Evolutionary conservation across 2,329 filamentous ascomycete genomes (phyloP).

Genomic region (Aureobasidium sp.): DNA sequence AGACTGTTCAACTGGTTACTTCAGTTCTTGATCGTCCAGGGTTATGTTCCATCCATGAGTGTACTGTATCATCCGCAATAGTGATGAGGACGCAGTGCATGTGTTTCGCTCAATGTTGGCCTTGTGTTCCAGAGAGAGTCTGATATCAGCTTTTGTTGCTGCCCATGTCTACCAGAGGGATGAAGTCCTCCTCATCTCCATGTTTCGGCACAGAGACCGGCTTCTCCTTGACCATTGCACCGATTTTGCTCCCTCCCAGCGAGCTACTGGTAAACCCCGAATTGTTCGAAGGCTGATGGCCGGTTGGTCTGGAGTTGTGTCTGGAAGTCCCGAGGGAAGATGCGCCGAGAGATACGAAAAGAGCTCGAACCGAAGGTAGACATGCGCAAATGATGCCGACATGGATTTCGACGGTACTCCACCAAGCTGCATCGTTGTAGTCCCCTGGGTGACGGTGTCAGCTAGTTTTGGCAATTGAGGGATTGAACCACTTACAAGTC

Average conservation of each 20-base stretch:
- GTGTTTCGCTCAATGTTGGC: neutral
- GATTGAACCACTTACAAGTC: neutral
- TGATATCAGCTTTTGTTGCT: neutral
- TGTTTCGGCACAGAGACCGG: neutral
- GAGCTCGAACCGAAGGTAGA: constrained; percentile 19
- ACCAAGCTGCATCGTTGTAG: constrained; percentile 17
- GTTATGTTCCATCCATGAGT: too few relatives aligned
- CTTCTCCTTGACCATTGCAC: neutral
- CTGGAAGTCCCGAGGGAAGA: constrained; percentile 3
- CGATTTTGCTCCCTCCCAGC: neutral
- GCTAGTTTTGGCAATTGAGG: neutral
- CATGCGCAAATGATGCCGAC: constrained; percentile 19
- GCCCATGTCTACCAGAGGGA: constrained; percentile 13
- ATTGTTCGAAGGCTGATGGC: neutral
- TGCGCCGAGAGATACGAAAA: constrained; percentile 12
- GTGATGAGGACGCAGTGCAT: neutral
- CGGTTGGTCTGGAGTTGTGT: neutral
- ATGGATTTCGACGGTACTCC: constrained; percentile 18
- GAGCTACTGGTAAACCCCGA: neutral
- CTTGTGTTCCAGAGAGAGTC: neutral
- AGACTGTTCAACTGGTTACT: neutral
- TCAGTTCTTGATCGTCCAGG: neutral
- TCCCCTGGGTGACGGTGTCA: neutral
- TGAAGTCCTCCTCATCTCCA: constrained; percentile 14
- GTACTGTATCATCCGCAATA: neutral